Evolutionary conservation across 2,329 filamentous ascomycete genomes (phyloP).

Genomic region (Arthrobotrys sphaeroides): DNA sequence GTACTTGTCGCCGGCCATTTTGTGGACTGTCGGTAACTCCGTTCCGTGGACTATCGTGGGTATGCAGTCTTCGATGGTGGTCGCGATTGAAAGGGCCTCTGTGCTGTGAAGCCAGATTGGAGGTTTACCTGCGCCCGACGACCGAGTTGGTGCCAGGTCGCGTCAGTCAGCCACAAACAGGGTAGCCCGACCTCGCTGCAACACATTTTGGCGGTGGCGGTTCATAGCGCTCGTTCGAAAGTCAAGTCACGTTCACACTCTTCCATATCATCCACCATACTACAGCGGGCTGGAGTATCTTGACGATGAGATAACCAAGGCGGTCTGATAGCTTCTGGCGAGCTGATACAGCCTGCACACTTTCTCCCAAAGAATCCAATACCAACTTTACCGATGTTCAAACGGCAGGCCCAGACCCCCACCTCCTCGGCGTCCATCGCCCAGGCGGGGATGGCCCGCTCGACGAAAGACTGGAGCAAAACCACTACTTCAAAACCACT

Average conservation of each 20-base stretch:
- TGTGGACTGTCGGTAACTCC: constrained; percentile 15
- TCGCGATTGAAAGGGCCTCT: constrained; percentile 10
- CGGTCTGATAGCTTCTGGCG: constrained; percentile 7
- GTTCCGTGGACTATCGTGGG: neutral
- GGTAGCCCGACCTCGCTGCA: constrained; percentile 34
- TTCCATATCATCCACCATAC: neutral
- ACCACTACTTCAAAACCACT: constrained; percentile 28
- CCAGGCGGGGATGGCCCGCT: constrained; percentile 50
- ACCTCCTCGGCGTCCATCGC: constrained; percentile 45
- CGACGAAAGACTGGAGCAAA: constrained; percentile 52
- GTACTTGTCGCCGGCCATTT: constrained; percentile 76
- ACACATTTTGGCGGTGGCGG: constrained; percentile 18
- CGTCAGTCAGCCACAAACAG: constrained; percentile 31
- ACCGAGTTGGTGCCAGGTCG: constrained; percentile 45
- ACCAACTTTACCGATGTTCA: constrained; percentile 29
- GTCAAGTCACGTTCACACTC: no score
- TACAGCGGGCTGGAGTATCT: constrained; percentile 10
- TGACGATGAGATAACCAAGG: constrained; percentile 5
- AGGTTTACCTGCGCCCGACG: constrained; percentile 16
- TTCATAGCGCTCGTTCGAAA: neutral
- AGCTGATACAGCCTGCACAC: neutral
- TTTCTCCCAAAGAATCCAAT: neutral
- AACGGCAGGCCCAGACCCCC: constrained; percentile 48
- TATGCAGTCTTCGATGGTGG: neutral
- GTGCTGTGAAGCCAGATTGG: constrained; percentile 46